A percentile compares a stretch with the other conserved stretches of the same genome.
phyloP scores from a whole-genome alignment of 169 alveolate genomes.

The Eimeria zaria region DNA sequence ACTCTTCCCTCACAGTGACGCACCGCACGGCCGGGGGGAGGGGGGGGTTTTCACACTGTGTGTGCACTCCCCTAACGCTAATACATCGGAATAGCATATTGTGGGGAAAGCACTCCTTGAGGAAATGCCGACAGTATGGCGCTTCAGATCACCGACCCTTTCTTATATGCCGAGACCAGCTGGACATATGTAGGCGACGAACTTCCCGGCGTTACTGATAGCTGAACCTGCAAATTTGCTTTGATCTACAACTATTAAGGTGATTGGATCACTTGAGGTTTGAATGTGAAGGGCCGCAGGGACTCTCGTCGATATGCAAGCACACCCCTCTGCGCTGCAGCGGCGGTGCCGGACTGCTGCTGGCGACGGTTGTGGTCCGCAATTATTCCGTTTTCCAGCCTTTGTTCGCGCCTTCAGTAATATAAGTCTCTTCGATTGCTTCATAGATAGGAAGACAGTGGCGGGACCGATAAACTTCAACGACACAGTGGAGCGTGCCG shows the following conservation, averaged over 20 bases:
- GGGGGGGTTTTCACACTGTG: neutral
- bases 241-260: neutral
- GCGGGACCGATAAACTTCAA: neutral
- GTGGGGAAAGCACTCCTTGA: neutral
- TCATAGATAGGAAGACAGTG: slow-evolving; percentile 19
- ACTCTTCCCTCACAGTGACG: neutral
- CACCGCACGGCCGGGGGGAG: too few species aligned
- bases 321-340: neutral
- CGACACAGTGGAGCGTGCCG: neutral
- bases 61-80: neutral
- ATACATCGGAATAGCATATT: neutral
- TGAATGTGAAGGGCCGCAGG: neutral
- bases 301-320: neutral
- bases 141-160: neutral
- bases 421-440: neutral
- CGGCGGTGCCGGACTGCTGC: slow-evolving; percentile 25
- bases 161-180: neutral
- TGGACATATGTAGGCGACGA: neutral
- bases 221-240: neutral
- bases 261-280: neutral
- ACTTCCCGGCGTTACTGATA: neutral
- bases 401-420: neutral
- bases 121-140: neutral
- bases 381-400: neutral
- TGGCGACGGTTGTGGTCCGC: neutral